Evolutionary conservation across 148 eudicot genomes (phyloP).

Genomic region (Rhododendron ovatum): DNA sequence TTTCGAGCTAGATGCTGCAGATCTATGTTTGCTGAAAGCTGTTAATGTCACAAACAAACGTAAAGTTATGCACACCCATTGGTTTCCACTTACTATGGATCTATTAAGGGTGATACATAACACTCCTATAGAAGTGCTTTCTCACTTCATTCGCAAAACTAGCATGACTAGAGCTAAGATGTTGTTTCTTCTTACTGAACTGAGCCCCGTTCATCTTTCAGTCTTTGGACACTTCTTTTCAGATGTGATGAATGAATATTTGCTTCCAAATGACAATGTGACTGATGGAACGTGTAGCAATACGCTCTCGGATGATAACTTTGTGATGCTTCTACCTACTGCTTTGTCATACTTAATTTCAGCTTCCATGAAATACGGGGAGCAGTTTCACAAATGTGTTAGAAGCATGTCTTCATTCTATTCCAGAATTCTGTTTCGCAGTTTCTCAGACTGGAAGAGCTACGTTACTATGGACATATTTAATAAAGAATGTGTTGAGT

Average conservation of each 20-base stretch:
- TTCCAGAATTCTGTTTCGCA: slow-evolving; percentile 44
- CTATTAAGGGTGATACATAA: slow-evolving; percentile 50
- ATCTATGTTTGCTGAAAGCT: slow-evolving; percentile 71
- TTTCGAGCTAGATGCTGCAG: slow-evolving; percentile 49
- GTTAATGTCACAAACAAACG: slow-evolving; percentile 36
- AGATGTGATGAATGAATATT: slow-evolving; percentile 30
- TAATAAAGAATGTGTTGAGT: slow-evolving; percentile 34
- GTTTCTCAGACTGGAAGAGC: slow-evolving; percentile 63
- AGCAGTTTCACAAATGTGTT: slow-evolving; percentile 22
- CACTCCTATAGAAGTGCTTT: slow-evolving; percentile 49
- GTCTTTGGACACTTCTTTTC: slow-evolving; percentile 58
- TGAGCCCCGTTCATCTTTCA: slow-evolving; percentile 69
- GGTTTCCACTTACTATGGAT: slow-evolving; percentile 40
- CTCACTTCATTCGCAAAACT: slow-evolving; percentile 45
- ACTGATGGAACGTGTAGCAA: slow-evolving; percentile 13
- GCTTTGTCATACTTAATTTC: slow-evolving; percentile 47
- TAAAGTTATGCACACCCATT: slow-evolving; percentile 24
- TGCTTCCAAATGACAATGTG: slow-evolving; percentile 16
- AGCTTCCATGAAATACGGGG: slow-evolving; percentile 29
- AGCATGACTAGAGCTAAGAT: slow-evolving; percentile 53
- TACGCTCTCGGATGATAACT: slow-evolving; percentile 42
- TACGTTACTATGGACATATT: slow-evolving; percentile 51
- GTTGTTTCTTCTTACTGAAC: slow-evolving; percentile 44
- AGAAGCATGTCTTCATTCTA: slow-evolving; percentile 39
- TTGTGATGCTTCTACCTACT: slow-evolving; percentile 75